A percentile compares a stretch with the other conserved stretches of the same genome.
Evolutionary conservation across 106 monocot genomes (phyloP).

Genomic region (Agapanthus africanus): DNA sequence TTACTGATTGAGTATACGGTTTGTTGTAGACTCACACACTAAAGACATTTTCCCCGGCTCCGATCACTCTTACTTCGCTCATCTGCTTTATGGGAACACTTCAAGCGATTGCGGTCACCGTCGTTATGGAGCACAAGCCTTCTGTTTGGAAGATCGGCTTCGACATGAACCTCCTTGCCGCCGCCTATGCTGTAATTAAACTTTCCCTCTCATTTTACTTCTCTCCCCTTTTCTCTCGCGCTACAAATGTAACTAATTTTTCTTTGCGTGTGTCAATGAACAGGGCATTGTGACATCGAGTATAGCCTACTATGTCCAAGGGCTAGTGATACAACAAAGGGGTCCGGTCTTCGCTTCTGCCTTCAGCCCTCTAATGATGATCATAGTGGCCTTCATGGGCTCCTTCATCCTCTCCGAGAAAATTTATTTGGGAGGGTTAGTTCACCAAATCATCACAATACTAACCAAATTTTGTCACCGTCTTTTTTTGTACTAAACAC

Average conservation of each 20-base stretch:
- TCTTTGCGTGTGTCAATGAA: background rate
- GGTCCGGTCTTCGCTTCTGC: conserved; percentile 90
- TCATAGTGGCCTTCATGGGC: conserved; percentile 81
- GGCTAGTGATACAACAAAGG: conserved; percentile 60
- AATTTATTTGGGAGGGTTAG: conserved; percentile 70
- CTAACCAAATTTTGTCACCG: background rate
- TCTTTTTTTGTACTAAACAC: background rate
- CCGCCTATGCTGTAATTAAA: conserved; percentile 76
- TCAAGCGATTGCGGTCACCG: conserved; percentile 78
- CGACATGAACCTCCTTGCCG: conserved; percentile 96
- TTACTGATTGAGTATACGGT: background rate
- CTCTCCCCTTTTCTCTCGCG: background rate
- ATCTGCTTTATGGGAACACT: conserved; percentile 92
- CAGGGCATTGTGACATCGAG: conserved; percentile 71
- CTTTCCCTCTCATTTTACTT: conserved; percentile 10
- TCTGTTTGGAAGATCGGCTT: conserved; percentile 77
- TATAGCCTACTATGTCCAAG: conserved; percentile 69
- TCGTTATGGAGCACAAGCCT: conserved; percentile 70
- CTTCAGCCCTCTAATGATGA: conserved; percentile 88
- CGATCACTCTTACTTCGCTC: conserved; percentile 70
- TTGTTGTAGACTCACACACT: conserved; percentile 53
- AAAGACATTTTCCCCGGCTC: conserved; percentile 56
- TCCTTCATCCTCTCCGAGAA: conserved; percentile 78
- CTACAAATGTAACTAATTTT: background rate
- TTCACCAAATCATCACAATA: no score